Percentiles rank a stretch among this genome's conserved stretches.
phyloP scores from a whole-genome alignment of 495 filamentous ascomycete species.

The Penicillium subrubescens region DNA sequence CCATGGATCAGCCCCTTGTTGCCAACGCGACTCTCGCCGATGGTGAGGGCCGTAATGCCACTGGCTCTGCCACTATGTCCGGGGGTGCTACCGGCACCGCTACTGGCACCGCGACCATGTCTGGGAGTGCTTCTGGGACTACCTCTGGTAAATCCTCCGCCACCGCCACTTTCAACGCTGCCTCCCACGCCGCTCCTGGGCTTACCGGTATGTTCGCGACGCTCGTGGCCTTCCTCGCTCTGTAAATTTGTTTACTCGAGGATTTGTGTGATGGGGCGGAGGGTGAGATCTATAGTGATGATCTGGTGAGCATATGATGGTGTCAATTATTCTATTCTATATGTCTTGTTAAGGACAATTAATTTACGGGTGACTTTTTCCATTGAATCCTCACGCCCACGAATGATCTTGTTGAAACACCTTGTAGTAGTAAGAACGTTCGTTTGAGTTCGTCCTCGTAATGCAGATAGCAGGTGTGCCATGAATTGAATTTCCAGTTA shows the following conservation, averaged over 20 bases:
- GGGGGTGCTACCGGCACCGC: background rate
- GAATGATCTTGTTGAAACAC: background rate
- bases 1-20: slow-evolving; percentile 12
- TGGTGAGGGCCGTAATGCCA: slow-evolving; percentile 15
- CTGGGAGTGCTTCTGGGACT: background rate
- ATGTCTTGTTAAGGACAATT: background rate
- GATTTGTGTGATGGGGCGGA: background rate
- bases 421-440: background rate
- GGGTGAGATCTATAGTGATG: background rate
- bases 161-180: background rate
- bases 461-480: background rate
- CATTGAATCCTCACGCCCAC: background rate
- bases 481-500: background rate
- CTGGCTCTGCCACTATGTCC: slow-evolving; percentile 2
- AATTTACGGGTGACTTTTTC: background rate
- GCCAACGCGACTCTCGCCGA: slow-evolving; percentile 20
- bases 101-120: background rate
- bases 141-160: background rate
- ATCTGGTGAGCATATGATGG: background rate
- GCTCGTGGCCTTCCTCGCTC: slow-evolving; percentile 1
- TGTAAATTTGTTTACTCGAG: background rate
- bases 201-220: background rate
- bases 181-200: slow-evolving; percentile 4
- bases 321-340: background rate
- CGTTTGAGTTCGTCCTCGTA: background rate